phyloP scores from a whole-genome alignment of 257 asterid genomes.

The Lithospermum erythrorhizon region DNA sequence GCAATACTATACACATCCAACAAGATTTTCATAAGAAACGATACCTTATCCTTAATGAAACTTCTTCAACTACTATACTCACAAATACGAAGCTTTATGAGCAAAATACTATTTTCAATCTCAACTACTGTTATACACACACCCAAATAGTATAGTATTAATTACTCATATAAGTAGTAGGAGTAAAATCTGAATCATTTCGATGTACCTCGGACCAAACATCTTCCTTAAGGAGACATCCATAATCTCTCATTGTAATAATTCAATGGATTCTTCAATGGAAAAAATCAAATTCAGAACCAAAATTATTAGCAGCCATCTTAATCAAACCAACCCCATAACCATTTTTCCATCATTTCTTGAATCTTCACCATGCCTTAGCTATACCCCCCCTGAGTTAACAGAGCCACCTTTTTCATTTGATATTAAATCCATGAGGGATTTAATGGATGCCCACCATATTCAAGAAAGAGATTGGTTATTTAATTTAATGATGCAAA shows the following conservation, averaged over 20 bases:
- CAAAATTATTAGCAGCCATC: constrained; percentile 52
- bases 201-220: no score
- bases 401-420: constrained; percentile 34
- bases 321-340: constrained; percentile 20
- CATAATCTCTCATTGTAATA: no score
- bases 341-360: constrained; percentile 14
- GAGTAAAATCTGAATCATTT: no score
- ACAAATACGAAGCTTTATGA: no score
- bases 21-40: no score
- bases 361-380: constrained; percentile 51
- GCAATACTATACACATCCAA: no score
- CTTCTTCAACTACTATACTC: no score
- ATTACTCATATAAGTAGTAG: no score
- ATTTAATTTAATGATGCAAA: constrained; percentile 57
- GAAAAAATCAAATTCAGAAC: constrained; percentile 64
- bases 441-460: constrained; percentile 77
- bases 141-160: no score
- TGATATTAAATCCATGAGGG: constrained; percentile 60
- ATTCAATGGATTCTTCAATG: constrained; percentile 20
- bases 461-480: constrained; percentile 78
- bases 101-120: no score
- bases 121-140: no score
- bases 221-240: not conserved
- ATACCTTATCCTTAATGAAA: no score
- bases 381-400: constrained; percentile 72